A percentile compares a stretch with the other conserved stretches of the same genome.
phyloP scores from a whole-genome alignment of 225 moss, liverwort and hornwort species.

The Bryoerythrophyllum caledonicum region DNA sequence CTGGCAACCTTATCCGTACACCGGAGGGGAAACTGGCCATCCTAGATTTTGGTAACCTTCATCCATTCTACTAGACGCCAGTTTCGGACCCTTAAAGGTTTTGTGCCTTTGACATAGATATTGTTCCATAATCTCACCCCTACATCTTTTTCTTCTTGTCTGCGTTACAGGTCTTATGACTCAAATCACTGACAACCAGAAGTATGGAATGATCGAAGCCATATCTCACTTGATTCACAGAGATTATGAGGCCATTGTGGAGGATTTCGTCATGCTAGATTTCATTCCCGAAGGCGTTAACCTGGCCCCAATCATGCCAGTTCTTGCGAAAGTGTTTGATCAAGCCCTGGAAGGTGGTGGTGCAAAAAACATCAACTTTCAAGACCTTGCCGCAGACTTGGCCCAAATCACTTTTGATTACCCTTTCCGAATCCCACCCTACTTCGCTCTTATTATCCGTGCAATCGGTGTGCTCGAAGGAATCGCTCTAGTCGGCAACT shows the following conservation, averaged over 20 bases:
- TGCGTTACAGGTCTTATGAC: constrained; percentile 82
- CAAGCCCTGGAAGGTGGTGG: constrained; percentile 99
- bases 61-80: constrained; percentile 16
- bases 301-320: constrained; percentile 95
- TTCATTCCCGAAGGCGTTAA: constrained; percentile 95
- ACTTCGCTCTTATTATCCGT: constrained; percentile 96
- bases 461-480: constrained; percentile 97
- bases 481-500: constrained; percentile 93
- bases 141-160: neutral
- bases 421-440: constrained; percentile 97
- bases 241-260: constrained; percentile 95
- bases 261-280: constrained; percentile 92
- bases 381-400: constrained; percentile 94
- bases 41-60: constrained; percentile 80
- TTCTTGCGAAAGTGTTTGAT: constrained; percentile 95
- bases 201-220: constrained; percentile 99
- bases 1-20: constrained; percentile 96
- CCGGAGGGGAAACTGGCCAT: constrained; percentile 92
- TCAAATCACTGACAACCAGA: constrained; percentile 95
- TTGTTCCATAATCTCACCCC: constrained; percentile 5
- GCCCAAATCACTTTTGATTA: constrained; percentile 99
- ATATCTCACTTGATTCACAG: constrained; percentile 96
- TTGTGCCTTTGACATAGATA: constrained; percentile 5
- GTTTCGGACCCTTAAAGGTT: neutral
- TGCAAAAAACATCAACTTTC: constrained; percentile 98